These are phyloP conservation scores for Geranomyces michiganensis DNA, from an alignment of 192 early-diverging fungal species.

Conservation along the genomic window DNA sequence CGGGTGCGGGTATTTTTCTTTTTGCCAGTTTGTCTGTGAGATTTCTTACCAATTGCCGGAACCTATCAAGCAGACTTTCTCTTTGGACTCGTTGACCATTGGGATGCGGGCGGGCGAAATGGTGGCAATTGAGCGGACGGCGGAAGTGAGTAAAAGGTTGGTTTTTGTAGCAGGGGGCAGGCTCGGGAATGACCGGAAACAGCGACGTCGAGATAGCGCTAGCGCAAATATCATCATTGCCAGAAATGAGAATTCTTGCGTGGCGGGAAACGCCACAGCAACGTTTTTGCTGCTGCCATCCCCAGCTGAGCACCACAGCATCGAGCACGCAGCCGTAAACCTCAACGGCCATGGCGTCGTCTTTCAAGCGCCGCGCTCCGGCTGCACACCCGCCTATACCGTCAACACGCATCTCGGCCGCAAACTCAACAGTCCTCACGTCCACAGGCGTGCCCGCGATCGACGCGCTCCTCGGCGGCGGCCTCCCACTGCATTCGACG, in stretches of 20 bases:
- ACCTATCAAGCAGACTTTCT: constrained; percentile 89
- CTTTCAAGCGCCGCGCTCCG: constrained; percentile 29
- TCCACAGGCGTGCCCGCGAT: constrained; percentile 84
- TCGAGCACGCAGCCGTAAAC: no score
- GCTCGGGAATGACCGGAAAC: no score
- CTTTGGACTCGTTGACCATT: constrained; percentile 37
- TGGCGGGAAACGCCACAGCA: no score
- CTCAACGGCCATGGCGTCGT: constrained; percentile 22
- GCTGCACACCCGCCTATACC: constrained; percentile 64
- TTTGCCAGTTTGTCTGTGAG: neutral
- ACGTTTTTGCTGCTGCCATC: no score
- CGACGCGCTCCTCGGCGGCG: constrained; percentile 81
- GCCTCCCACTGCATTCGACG: constrained; percentile 79
- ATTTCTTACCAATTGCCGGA: constrained; percentile 90
- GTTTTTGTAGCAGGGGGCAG: no score
- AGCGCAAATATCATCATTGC: no score
- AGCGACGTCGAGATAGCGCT: no score
- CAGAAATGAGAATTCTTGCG: no score
- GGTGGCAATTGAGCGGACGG: no score
- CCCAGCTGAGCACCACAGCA: no score
- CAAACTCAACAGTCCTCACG: constrained; percentile 75
- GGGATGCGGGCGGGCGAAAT: no score
- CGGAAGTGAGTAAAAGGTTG: no score
- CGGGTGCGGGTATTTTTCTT: neutral
- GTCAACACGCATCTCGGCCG: constrained; percentile 69